Evolutionary conservation across 1,139 yeast species (phyloP).

Genomic region (Lodderomyces orthopsilosis): DNA sequence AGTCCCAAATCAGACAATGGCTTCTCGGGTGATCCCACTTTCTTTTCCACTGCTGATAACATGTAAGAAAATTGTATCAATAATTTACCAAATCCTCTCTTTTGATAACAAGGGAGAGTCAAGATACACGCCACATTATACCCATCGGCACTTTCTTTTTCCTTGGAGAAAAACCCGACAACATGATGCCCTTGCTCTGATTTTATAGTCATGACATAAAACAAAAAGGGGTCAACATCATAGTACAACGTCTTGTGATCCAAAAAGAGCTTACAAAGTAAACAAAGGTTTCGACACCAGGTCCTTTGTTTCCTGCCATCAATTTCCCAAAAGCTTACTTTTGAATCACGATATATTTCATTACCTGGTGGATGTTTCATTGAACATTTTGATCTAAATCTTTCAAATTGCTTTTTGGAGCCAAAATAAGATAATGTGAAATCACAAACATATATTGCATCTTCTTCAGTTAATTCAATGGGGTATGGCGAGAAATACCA

Average conservation of each 20-base stretch:
- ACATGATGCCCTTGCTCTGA: constrained; percentile 90
- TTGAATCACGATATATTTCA: constrained; percentile 88
- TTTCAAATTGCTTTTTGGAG: constrained; percentile 83
- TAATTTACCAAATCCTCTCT: constrained; percentile 89
- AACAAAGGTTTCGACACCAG: constrained; percentile 94
- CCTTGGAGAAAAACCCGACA: constrained; percentile 95
- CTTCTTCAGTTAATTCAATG: constrained; percentile 87
- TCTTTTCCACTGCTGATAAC: constrained; percentile 80
- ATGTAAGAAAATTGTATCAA: constrained; percentile 92
- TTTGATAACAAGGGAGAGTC: constrained; percentile 92
- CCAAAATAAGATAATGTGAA: constrained; percentile 88
- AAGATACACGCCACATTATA: constrained; percentile 96
- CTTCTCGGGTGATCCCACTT: constrained; percentile 95
- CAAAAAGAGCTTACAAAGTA: constrained; percentile 79
- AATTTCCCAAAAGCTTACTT: constrained; percentile 81
- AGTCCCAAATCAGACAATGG: constrained; percentile 94
- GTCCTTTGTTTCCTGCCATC: constrained; percentile 95
- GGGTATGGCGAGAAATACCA: constrained; percentile 99
- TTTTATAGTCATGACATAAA: constrained; percentile 89
- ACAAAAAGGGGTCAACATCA: constrained; percentile 95
- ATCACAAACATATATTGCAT: constrained; percentile 85
- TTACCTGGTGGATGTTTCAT: constrained; percentile 96
- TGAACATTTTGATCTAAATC: constrained; percentile 84
- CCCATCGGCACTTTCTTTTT: constrained; percentile 93
- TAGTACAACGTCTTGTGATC: constrained; percentile 95